Evolutionary conservation across 129 eudicot genomes (phyloP).

Genomic region (Flaveria sonorensis): DNA sequence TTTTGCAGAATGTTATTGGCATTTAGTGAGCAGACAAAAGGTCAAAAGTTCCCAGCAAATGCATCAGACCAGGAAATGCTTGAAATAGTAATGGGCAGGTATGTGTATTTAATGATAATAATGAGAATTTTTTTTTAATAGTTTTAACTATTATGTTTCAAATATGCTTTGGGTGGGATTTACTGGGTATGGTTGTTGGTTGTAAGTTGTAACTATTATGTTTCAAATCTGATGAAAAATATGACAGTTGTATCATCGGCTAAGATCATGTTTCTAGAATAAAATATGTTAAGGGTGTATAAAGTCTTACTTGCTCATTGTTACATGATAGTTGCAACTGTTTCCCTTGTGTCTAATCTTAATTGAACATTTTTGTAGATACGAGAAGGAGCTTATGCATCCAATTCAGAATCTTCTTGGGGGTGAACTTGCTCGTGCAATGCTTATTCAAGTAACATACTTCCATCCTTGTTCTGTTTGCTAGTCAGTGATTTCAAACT

Average conservation of each 20-base stretch:
- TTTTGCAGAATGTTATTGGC: slow-evolving; percentile 86
- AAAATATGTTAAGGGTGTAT: slow-evolving; percentile 14
- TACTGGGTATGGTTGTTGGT: too few species aligned
- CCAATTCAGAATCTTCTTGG: slow-evolving; percentile 87
- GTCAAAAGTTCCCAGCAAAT: slow-evolving; percentile 76
- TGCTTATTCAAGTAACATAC: slow-evolving; percentile 80
- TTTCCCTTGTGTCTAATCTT: not conserved
- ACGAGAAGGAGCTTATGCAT: slow-evolving; percentile 95
- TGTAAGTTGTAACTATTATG: not conserved
- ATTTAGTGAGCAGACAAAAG: slow-evolving; percentile 86
- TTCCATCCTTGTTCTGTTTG: slow-evolving; percentile 17
- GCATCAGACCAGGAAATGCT: slow-evolving; percentile 92
- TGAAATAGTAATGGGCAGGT: slow-evolving; percentile 94
- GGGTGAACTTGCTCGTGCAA: slow-evolving; percentile 95
- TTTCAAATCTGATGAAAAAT: not conserved
- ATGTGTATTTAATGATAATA: slow-evolving; percentile 1
- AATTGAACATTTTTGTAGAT: slow-evolving; percentile 46
- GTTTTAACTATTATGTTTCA: not conserved
- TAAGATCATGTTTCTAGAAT: not conserved
- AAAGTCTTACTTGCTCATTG: not conserved
- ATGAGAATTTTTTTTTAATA: not conserved
- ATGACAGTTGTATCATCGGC: slow-evolving; percentile 6
- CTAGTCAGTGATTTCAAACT: slow-evolving; percentile 13
- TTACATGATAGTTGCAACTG: not conserved
- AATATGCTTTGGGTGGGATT: not conserved